A percentile compares a stretch with the other conserved stretches of the same genome.
phyloP scores from a whole-genome alignment of 345 rosid genomes.

The Acer campestre region DNA sequence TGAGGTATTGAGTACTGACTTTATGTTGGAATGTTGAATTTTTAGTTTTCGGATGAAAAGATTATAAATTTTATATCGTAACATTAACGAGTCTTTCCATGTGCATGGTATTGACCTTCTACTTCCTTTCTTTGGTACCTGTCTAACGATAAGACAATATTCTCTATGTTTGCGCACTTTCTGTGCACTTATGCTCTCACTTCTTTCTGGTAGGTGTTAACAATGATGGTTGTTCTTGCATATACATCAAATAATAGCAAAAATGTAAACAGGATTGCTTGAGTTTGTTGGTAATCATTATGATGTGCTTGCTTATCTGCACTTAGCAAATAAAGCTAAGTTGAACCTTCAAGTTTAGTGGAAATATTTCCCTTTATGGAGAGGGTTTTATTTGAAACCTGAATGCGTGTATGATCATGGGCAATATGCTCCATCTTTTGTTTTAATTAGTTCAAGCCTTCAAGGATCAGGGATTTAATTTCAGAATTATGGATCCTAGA shows the following conservation, averaged over 20 bases:
- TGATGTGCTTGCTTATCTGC: background rate
- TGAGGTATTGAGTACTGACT: slow-evolving; percentile 80
- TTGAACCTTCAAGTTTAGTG: background rate
- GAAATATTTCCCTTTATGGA: background rate
- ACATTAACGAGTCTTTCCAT: background rate
- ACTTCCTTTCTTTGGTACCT: background rate
- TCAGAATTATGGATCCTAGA: background rate
- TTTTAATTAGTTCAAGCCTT: background rate
- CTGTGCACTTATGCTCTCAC: background rate
- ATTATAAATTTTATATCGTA: background rate
- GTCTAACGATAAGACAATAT: background rate
- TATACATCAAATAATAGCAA: background rate
- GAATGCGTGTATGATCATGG: background rate
- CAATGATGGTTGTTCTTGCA: background rate
- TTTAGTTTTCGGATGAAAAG: slow-evolving; percentile 3
- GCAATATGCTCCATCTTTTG: background rate
- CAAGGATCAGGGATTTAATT: background rate
- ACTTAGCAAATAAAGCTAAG: background rate
- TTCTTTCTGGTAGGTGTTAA: background rate
- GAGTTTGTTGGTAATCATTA: background rate
- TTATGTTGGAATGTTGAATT: slow-evolving; percentile 14
- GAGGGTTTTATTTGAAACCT: background rate
- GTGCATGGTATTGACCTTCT: background rate
- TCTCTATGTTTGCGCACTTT: background rate
- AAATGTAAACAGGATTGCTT: background rate